These are phyloP conservation scores for Tetrahymena elliotti DNA, from an alignment of 73 alveolate genomes.

Conservation along the genomic window DNA sequence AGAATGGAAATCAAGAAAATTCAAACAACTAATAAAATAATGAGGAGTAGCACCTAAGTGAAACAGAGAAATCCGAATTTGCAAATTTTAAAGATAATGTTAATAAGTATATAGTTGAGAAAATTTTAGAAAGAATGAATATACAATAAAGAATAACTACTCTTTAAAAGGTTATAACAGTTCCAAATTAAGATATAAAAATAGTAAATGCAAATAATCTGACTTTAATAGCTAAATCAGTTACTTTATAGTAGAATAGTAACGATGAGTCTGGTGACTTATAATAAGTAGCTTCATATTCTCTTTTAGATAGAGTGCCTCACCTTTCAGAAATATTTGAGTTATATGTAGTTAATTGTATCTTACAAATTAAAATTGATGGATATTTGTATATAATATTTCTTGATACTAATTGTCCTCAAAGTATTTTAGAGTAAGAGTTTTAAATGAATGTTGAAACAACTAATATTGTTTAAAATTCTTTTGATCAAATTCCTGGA, in stretches of 20 bases:
- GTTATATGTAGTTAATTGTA: not conserved
- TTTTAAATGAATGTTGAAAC: not conserved
- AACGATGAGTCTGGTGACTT: not conserved
- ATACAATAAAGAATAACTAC: not conserved
- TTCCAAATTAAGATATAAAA: not conserved
- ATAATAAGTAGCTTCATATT: not conserved
- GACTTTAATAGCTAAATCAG: not conserved
- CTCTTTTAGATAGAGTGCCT: not conserved
- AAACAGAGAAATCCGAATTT: not conserved
- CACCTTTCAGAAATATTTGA: not conserved
- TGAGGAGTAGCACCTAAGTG: not conserved
- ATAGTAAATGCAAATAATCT: not conserved
- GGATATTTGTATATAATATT: not conserved
- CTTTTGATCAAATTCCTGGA: not conserved
- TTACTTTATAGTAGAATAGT: not conserved
- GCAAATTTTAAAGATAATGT: not conserved
- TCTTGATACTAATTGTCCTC: not conserved
- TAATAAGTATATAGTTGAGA: not conserved
- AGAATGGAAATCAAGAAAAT: not conserved
- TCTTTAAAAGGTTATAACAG: not conserved
- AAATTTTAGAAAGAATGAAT: not conserved
- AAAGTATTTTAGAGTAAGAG: not conserved
- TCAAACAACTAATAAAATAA: not conserved
- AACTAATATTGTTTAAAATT: not conserved
- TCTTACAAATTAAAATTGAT: not conserved